Percentiles rank a stretch among this genome's conserved stretches.
phyloP scores from a whole-genome alignment of 1,284 basidiomycete genomes.

The Ustilago crameri region DNA sequence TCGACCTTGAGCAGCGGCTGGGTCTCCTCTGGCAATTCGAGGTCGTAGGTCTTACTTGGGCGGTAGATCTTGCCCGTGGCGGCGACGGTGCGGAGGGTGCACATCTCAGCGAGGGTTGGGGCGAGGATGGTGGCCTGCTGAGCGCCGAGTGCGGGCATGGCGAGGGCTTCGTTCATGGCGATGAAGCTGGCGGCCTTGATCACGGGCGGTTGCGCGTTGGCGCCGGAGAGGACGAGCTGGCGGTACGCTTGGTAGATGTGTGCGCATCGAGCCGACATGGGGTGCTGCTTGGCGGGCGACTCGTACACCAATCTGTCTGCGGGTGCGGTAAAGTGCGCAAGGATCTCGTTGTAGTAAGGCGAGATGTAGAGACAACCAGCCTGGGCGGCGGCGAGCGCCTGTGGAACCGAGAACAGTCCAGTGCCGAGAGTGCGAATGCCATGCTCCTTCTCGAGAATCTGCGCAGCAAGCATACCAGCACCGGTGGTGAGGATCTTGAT shows the following conservation, averaged over 20 bases:
- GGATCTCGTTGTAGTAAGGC: constrained; percentile 67
- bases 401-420: constrained; percentile 64
- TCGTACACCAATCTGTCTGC: constrained; percentile 22
- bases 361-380: constrained; percentile 65
- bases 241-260: constrained; percentile 46
- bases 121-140: constrained; percentile 40
- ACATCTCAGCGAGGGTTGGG: constrained; percentile 31
- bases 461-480: constrained; percentile 65
- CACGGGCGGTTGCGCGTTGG: constrained; percentile 7
- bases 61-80: constrained; percentile 18
- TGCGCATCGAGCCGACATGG: constrained; percentile 35
- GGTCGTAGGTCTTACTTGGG: constrained; percentile 26
- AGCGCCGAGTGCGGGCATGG: constrained; percentile 32
- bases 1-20: constrained; percentile 25
- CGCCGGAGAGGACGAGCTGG: constrained; percentile 1
- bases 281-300: constrained; percentile 24
- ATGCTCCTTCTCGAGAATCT: constrained; percentile 40
- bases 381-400: constrained; percentile 67
- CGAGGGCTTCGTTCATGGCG: constrained; percentile 36
- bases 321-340: constrained; percentile 58
- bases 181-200: constrained; percentile 39
- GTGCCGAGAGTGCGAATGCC: constrained; percentile 68
- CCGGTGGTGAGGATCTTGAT: constrained; percentile 68
- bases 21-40: constrained; percentile 19
- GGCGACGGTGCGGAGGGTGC: constrained; percentile 1